phyloP scores from a whole-genome alignment of 2,329 filamentous ascomycete species.

The Teratosphaeriaceae sp. region DNA sequence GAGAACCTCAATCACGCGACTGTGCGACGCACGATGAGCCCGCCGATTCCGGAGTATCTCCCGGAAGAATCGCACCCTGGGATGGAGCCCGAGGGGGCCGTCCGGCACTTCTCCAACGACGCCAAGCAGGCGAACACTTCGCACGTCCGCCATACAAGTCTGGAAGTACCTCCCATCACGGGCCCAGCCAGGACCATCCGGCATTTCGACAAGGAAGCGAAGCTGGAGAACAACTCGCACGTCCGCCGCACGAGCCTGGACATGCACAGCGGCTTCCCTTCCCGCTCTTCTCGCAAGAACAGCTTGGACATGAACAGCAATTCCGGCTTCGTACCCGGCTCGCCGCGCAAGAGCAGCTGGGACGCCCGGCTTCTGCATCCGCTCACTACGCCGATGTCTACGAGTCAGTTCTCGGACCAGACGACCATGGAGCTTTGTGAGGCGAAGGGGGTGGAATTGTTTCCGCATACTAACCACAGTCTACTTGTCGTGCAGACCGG shows the following conservation, averaged over 20 bases:
- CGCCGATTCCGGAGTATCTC: neutral
- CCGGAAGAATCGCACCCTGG: neutral
- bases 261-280: neutral
- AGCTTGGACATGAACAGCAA: neutral
- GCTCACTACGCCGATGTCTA: conserved; percentile 20
- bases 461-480: conserved; percentile 57
- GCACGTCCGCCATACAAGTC: conserved; percentile 3
- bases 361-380: conserved; percentile 18
- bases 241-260: conserved; percentile 3
- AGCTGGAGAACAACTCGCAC: neutral
- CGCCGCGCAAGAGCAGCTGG: conserved; percentile 17
- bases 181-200: neutral
- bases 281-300: neutral
- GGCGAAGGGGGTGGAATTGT: conserved; percentile 54
- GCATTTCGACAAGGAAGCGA: neutral
- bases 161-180: neutral
- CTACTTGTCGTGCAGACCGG: conserved; percentile 56
- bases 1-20: neutral
- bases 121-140: neutral
- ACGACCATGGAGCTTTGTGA: conserved; percentile 49
- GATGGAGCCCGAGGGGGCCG: neutral
- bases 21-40: neutral
- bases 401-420: conserved; percentile 21
- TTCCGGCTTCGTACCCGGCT: conserved; percentile 6
- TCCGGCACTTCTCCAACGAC: neutral